These are phyloP conservation scores for Candida chauliodis DNA, from an alignment of 805 yeast genomes.

Conservation along the genomic window DNA sequence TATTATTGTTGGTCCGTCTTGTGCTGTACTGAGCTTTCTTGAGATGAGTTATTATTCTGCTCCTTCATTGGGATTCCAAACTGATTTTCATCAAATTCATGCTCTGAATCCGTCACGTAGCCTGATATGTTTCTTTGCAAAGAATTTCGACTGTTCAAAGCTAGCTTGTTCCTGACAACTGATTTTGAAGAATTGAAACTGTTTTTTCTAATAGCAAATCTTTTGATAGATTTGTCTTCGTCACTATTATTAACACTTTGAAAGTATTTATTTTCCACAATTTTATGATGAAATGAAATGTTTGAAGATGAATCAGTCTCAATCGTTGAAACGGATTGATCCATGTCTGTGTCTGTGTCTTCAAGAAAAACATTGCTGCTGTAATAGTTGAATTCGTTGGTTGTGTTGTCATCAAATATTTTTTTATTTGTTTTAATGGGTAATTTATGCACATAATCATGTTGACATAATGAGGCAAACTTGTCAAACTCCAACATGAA, in stretches of 20 bases:
- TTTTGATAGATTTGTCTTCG: slow-evolving; percentile 6
- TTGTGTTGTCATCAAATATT: background rate
- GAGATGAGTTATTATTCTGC: too few species aligned
- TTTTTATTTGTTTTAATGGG: slow-evolving; percentile 4
- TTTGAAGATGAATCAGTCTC: background rate
- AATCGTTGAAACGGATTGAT: background rate
- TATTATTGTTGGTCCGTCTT: too few species aligned
- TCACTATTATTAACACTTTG: slow-evolving; percentile 2
- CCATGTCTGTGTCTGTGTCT: background rate
- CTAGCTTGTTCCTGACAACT: slow-evolving; percentile 15
- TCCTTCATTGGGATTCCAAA: too few species aligned
- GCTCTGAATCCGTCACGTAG: slow-evolving; percentile 13
- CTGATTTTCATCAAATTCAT: slow-evolving; percentile 10
- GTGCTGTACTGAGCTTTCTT: too few species aligned
- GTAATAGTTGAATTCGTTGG: slow-evolving; percentile 1
- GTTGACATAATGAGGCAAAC: slow-evolving; percentile 15
- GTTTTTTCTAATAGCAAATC: background rate
- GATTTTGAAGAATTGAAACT: slow-evolving; percentile 14
- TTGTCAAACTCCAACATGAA: slow-evolving; percentile 45
- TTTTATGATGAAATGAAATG: slow-evolving; percentile 9
- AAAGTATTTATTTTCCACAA: slow-evolving; percentile 9
- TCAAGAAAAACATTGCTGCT: background rate
- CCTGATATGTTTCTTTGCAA: slow-evolving; percentile 12
- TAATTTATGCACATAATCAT: slow-evolving; percentile 13
- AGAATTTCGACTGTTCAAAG: slow-evolving; percentile 11